Conservation (phyloP, 1,284 basidiomycete species). For the Mycena sp. region DNA sequence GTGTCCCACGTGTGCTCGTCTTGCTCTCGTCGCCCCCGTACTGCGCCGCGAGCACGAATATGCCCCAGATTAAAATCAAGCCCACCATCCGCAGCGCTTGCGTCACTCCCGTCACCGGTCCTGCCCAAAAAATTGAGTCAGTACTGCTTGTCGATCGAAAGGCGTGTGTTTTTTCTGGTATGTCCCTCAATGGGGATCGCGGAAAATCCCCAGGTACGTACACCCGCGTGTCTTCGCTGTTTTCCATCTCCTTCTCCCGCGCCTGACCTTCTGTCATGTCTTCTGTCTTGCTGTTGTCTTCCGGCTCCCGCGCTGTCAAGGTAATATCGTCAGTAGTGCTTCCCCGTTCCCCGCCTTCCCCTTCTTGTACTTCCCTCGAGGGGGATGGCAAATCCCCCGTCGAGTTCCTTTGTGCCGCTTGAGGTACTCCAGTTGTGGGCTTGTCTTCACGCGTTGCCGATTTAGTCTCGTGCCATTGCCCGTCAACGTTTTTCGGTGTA, state of each 20-base stretch:
- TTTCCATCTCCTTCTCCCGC: background rate
- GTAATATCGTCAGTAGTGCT: background rate
- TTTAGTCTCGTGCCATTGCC: background rate
- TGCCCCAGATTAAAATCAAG: background rate
- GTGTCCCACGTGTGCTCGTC: background rate
- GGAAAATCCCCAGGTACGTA: too few relatives aligned
- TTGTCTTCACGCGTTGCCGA: background rate
- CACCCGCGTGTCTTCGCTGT: constrained; percentile 6
- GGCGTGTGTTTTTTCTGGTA: background rate
- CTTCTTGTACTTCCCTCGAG: background rate
- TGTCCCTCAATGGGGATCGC: constrained; percentile 18
- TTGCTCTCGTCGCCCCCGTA: background rate
- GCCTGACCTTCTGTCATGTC: background rate
- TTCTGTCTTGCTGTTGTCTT: background rate
- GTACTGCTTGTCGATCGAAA: background rate
- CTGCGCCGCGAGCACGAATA: constrained; percentile 11
- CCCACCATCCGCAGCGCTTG: background rate
- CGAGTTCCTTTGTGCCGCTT: too few relatives aligned
- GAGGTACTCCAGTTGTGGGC: too few relatives aligned
- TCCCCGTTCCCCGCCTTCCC: background rate
- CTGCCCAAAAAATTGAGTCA: background rate
- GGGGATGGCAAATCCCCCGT: too few relatives aligned
- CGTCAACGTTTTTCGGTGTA: background rate
- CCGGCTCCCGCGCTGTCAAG: background rate
- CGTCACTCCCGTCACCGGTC: background rate